These are phyloP conservation scores for Backusella parvicylindrica DNA, from an alignment of 192 early-diverging fungal genomes.

Conservation along the genomic window DNA sequence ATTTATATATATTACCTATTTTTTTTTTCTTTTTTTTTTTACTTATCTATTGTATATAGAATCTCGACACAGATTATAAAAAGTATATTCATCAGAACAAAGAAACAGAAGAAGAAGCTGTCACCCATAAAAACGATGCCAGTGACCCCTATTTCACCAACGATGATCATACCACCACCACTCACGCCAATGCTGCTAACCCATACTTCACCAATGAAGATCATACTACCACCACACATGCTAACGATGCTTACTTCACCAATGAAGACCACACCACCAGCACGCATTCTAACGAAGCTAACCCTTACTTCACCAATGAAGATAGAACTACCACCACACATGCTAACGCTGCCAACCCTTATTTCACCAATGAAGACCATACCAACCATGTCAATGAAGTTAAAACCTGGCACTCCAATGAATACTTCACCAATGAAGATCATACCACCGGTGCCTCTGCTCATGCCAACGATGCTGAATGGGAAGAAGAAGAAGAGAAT, in stretches of 20 bases:
- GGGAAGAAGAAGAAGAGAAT: background rate
- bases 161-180: background rate
- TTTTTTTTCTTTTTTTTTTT: background rate
- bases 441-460: background rate
- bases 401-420: background rate
- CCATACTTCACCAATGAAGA: background rate
- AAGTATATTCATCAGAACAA: constrained; percentile 1
- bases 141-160: background rate
- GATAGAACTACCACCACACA: background rate
- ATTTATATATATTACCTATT: background rate
- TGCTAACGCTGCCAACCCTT: background rate
- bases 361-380: constrained; percentile 1
- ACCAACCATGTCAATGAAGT: background rate
- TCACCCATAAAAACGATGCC: constrained; percentile 14
- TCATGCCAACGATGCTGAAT: constrained; percentile 2
- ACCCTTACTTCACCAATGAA: constrained; percentile 1
- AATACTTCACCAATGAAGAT: background rate
- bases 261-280: background rate
- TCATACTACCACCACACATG: background rate
- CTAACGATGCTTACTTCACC: background rate
- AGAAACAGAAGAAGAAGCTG: background rate
- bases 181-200: background rate
- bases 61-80: constrained; percentile 10
- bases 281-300: background rate
- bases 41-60: background rate